Conservation (phyloP, 805 yeast genomes). For the Isabelozyma rhagii region DNA sequence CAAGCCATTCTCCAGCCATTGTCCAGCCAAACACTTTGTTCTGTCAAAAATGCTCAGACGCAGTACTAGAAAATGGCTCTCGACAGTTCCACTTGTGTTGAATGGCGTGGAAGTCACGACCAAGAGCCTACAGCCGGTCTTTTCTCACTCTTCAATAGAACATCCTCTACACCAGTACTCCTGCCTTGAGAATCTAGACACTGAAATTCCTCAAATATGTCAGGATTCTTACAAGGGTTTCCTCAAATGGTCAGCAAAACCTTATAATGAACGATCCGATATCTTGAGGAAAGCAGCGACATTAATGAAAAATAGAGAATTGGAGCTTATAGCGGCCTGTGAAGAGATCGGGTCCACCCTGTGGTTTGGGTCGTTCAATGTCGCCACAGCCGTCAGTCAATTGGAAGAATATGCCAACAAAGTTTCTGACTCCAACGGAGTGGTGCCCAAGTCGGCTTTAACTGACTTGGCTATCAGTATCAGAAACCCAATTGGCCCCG, state of each 20-base stretch:
- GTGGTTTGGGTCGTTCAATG: conserved; percentile 36
- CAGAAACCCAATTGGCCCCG: conserved; percentile 44
- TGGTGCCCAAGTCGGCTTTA: conserved; percentile 6
- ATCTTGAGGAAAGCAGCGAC: conserved; percentile 17
- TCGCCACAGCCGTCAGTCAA: conserved; percentile 22
- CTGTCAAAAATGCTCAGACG: neutral
- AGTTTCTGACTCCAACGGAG: conserved; percentile 16
- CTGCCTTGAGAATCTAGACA: conserved; percentile 1
- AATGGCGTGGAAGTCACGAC: conserved; percentile 9
- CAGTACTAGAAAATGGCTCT: neutral
- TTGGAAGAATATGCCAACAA: conserved; percentile 24
- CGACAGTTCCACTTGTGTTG: conserved; percentile 11
- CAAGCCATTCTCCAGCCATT: too few species aligned
- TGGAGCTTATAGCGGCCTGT: conserved; percentile 13
- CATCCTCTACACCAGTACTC: conserved; percentile 2
- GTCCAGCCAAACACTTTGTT: too few species aligned
- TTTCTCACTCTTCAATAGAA: conserved; percentile 2
- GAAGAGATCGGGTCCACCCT: conserved; percentile 30
- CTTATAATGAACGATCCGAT: conserved; percentile 11
- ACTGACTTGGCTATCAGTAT: conserved; percentile 24
- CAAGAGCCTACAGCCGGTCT: conserved; percentile 5
- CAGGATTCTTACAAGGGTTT: conserved; percentile 21
- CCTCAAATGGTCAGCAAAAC: conserved; percentile 17
- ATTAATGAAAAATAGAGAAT: conserved; percentile 9
- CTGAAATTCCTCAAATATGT: conserved; percentile 11